Base-by-base conservation (phyloP, 2,329 filamentous ascomycete species). In the Neospermospora avenae region DNA sequence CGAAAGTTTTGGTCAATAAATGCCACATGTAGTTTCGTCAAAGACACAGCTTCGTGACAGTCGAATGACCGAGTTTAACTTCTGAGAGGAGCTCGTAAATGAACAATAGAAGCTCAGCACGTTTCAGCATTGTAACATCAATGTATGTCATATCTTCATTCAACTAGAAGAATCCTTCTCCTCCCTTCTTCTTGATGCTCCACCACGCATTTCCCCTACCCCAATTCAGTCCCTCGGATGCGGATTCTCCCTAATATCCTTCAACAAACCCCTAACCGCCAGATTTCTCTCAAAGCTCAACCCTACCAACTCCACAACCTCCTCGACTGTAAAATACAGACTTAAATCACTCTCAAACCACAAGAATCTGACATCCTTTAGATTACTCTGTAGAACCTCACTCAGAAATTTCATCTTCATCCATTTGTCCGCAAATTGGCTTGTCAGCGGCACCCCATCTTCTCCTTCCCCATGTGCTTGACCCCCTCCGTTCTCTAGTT, bases 271-370 rank as follows among this genome's bases (percentile, higher is more conserved):
- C 68, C 80, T 80, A 22, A 83, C 83, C 20, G 62, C 76, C 8
- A 78, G 70, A 70, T 87, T 88, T 67, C 84, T 81, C 73, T 86
- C 85, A 67, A 88, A 88, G 70, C 84, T 87, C 20, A 84, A 77
- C 54, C 80, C 77, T 48, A 88, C 82, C 67, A 88, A 70, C 63
- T 88, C 84, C 35, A 87, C 73, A 14, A 87, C 83, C 74, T 88
- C 85, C 4, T 80, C 79, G 7, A 76, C 78, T 0, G 81, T 78
- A 66, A 87, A 88, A 71, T 87, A 85, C 39, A 87, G 70, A 63
- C 84, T 86, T 44, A 88, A 75, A 71, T 87, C 84, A 72, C 84
- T 85, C 63, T 88, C 84, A 67, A 82, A 78, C 85, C 85, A 88
- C 39, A 88, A 72, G 63, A 78, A 87, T 59, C 77, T 78, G 58